Percentiles rank a stretch among this genome's conserved stretches.
phyloP scores from a whole-genome alignment of 1,284 basidiomycete genomes.

The Trametes hirsuta region DNA sequence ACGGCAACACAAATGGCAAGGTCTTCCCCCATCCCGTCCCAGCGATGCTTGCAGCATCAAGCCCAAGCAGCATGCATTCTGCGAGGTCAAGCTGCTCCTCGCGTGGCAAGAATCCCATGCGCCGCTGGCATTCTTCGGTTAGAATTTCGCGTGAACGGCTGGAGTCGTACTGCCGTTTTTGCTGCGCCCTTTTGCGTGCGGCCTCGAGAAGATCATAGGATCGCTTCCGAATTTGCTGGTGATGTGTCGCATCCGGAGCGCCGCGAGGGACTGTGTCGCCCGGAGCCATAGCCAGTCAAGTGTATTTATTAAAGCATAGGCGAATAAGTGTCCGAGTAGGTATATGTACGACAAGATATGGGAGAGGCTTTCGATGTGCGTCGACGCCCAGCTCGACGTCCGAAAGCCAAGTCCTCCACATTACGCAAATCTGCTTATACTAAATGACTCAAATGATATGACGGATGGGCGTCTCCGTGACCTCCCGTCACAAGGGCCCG shows the following conservation, averaged over 20 bases:
- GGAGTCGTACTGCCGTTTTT: background rate
- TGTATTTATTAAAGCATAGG: too few species aligned
- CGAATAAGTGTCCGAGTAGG: too few species aligned
- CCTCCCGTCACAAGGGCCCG: background rate
- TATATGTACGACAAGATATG: too few species aligned
- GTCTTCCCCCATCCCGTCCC: slow-evolving; percentile 41
- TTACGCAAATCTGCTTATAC: background rate
- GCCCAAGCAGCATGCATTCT: slow-evolving; percentile 36
- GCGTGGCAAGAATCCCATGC: background rate
- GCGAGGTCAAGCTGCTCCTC: slow-evolving; percentile 38
- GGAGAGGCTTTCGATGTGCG: too few species aligned
- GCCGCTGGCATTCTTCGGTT: background rate
- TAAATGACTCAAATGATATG: background rate
- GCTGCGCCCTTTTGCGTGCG: background rate
- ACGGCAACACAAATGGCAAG: slow-evolving; percentile 39
- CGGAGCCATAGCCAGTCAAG: background rate
- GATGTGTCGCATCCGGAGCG: background rate
- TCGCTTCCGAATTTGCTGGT: background rate
- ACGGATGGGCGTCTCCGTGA: background rate
- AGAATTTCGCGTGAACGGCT: background rate
- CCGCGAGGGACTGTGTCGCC: background rate
- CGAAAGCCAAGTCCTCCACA: background rate
- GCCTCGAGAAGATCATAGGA: background rate
- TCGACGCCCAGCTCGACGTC: too few species aligned
- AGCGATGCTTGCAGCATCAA: slow-evolving; percentile 39